A percentile compares a stretch with the other conserved stretches of the same genome.
Conservation (phyloP, 2,329 filamentous ascomycete genomes). For the Fusarium subglutinans region DNA sequence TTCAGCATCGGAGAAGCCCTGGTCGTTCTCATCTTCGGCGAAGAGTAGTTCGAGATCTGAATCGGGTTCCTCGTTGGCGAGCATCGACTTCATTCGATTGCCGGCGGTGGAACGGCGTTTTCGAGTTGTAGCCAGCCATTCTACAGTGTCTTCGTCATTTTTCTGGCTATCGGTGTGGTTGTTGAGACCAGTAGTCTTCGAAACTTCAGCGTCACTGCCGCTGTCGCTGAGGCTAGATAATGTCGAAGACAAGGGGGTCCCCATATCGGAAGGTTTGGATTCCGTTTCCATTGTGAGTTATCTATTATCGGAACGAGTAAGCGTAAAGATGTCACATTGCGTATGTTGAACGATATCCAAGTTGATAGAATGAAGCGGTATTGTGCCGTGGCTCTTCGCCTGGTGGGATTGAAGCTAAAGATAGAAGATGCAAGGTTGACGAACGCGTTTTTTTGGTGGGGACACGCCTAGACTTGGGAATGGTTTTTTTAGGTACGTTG, state of each 20-base stretch:
- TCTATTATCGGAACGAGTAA: conserved; percentile 1
- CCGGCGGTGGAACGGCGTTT: conserved; percentile 83
- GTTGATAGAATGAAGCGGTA: not conserved
- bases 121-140: conserved; percentile 79
- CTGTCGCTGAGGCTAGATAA: conserved; percentile 44
- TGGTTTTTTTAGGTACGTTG: conserved; percentile 36
- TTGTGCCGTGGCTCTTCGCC: conserved; percentile 15
- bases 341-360: conserved; percentile 3
- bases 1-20: conserved; percentile 75
- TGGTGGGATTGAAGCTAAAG: conserved; percentile 9
- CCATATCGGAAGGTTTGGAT: conserved; percentile 45
- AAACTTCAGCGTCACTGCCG: conserved; percentile 44
- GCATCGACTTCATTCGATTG: conserved; percentile 81
- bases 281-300: conserved; percentile 44
- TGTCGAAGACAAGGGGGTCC: conserved; percentile 46
- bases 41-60: conserved; percentile 79
- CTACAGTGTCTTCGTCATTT: conserved; percentile 54
- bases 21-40: conserved; percentile 75
- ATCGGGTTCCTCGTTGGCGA: conserved; percentile 77
- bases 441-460: conserved; percentile 39
- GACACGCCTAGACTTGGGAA: conserved; percentile 5
- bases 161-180: conserved; percentile 50
- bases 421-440: conserved; percentile 30
- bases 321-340: conserved; percentile 33
- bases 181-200: conserved; percentile 42